A percentile compares a stretch with the other conserved stretches of the same genome.
Conservation (phyloP, 768 basidiomycete species). For the Suillus clintonianus region DNA sequence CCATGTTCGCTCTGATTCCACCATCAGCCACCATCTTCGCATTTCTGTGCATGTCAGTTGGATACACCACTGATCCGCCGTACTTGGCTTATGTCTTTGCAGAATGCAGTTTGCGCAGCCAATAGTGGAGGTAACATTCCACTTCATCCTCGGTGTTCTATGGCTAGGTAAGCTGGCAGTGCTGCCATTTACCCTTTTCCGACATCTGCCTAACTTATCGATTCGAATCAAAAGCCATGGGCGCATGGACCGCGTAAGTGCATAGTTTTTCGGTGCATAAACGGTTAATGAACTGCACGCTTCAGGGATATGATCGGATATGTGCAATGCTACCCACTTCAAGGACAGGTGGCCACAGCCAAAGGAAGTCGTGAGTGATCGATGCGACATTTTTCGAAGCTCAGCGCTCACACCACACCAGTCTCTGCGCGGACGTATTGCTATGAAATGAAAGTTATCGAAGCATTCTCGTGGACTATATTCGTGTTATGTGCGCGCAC, state of each 20-base stretch:
- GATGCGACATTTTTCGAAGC: not conserved
- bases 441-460: slow-evolving; percentile 78
- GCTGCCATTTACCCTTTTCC: not conserved
- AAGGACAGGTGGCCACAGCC: slow-evolving; percentile 50
- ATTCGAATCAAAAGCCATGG: slow-evolving; percentile 54
- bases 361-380: slow-evolving; percentile 52
- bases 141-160: slow-evolving; percentile 58
- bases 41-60: slow-evolving; percentile 58
- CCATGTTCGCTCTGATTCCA: slow-evolving; percentile 66
- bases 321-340: slow-evolving; percentile 57
- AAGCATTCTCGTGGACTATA: slow-evolving; percentile 77
- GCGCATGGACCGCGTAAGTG: slow-evolving; percentile 70
- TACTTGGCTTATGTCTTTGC: slow-evolving; percentile 8
- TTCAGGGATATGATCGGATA: slow-evolving; percentile 69
- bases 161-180: slow-evolving; percentile 62
- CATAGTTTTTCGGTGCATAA: not conserved
- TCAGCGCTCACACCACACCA: slow-evolving; percentile 26
- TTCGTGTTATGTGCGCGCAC: slow-evolving; percentile 51
- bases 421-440: slow-evolving; percentile 61
- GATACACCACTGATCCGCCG: not conserved
- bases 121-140: slow-evolving; percentile 53
- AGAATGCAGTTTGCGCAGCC: slow-evolving; percentile 77
- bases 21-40: slow-evolving; percentile 66
- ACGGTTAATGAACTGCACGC: slow-evolving; percentile 10
- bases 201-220: slow-evolving; percentile 10